Percentiles rank a stretch among this genome's conserved stretches.
phyloP scores from a whole-genome alignment of 805 yeast genomes.

The Candida peoriensis region DNA sequence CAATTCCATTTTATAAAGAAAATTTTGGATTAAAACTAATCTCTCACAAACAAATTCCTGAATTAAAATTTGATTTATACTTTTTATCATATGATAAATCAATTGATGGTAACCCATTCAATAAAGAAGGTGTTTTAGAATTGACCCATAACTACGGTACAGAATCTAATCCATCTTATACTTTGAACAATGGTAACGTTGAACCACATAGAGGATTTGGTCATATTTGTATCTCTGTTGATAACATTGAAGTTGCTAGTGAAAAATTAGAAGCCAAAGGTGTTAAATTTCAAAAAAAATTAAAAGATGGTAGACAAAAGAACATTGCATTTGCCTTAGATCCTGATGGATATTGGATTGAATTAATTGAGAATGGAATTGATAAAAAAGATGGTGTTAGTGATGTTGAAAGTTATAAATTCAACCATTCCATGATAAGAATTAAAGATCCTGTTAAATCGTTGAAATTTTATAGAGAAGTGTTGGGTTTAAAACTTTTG shows the following conservation, averaged over 20 bases:
- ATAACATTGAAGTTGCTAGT: constrained; percentile 65
- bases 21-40: constrained; percentile 70
- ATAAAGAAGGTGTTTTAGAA: constrained; percentile 64
- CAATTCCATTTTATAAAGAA: constrained; percentile 68
- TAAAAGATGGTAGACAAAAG: constrained; percentile 87
- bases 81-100: constrained; percentile 44
- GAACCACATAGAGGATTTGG: constrained; percentile 91
- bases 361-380: constrained; percentile 60
- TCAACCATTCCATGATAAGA: constrained; percentile 92
- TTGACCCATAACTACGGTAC: constrained; percentile 77
- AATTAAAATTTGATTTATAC: constrained; percentile 58
- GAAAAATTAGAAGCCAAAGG: constrained; percentile 50
- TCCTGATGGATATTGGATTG: constrained; percentile 97
- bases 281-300: constrained; percentile 75
- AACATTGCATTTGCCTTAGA: constrained; percentile 93
- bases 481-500: constrained; percentile 75
- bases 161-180: constrained; percentile 51
- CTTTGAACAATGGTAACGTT: constrained; percentile 73
- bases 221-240: constrained; percentile 85
- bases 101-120: constrained; percentile 16
- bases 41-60: constrained; percentile 45
- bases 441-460: constrained; percentile 79
- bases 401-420: constrained; percentile 28
- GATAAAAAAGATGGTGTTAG: constrained; percentile 37
- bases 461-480: constrained; percentile 70